Conservation (phyloP, 768 basidiomycete genomes). For the Termitomyces sp. region DNA sequence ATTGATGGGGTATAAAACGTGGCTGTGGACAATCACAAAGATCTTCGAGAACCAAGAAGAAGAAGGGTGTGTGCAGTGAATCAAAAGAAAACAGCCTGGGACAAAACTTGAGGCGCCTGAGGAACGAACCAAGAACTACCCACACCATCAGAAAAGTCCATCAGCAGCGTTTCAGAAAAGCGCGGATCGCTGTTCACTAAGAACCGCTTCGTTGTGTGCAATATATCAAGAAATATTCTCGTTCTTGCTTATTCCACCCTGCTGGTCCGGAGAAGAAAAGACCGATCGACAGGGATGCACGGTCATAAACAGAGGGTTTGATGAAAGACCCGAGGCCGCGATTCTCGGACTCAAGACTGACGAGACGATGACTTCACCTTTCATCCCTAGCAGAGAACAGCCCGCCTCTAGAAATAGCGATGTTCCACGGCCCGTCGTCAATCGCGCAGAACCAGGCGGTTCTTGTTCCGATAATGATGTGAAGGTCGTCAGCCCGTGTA, state of each 20-base stretch:
- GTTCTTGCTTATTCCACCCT: not conserved
- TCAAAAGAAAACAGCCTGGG: too few relatives aligned
- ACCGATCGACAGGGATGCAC: not conserved
- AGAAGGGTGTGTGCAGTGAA: too few relatives aligned
- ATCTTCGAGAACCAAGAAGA: too few relatives aligned
- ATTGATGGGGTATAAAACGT: not conserved
- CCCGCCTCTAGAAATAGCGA: conserved; percentile 8
- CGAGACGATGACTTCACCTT: not conserved
- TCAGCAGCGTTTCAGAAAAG: not conserved
- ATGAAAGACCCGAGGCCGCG: not conserved
- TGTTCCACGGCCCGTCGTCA: conserved; percentile 2
- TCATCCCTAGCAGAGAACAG: not conserved
- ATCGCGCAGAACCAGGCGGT: not conserved
- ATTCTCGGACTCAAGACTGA: not conserved
- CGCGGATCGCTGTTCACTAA: too few relatives aligned
- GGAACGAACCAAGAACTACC: not conserved
- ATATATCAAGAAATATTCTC: not conserved
- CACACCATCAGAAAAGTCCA: not conserved
- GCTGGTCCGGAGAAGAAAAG: too few relatives aligned
- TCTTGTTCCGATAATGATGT: not conserved
- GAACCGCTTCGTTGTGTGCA: not conserved
- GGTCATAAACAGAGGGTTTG: not conserved
- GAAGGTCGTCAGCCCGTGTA: not conserved
- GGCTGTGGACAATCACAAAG: too few relatives aligned
- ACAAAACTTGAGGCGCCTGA: not conserved